Evolutionary conservation across 768 basidiomycete genomes (phyloP).

Genomic region (Boletus fagicola): DNA sequence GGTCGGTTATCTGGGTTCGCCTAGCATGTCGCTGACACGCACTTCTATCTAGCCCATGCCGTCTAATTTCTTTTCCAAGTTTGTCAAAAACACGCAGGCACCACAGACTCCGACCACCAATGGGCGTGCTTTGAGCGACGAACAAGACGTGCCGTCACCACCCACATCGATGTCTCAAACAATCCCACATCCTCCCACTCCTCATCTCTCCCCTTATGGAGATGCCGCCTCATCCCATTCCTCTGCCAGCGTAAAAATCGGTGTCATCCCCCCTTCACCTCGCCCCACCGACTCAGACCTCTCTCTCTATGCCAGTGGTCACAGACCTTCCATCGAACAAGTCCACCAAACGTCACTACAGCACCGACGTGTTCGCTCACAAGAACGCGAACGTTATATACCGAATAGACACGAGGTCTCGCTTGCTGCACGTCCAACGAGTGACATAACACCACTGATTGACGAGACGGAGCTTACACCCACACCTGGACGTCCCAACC

Average conservation of each 20-base stretch:
- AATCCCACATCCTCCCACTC: constrained; percentile 9
- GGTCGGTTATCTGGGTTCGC: too few species aligned
- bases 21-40: too few species aligned
- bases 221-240: constrained; percentile 13
- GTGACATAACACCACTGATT: constrained; percentile 17
- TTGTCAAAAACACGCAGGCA: constrained; percentile 24
- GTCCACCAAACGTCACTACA: constrained; percentile 17
- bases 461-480: constrained; percentile 33
- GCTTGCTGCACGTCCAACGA: constrained; percentile 31
- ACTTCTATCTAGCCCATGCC: constrained; percentile 20
- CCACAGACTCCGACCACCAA: constrained; percentile 6
- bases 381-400: constrained; percentile 29
- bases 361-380: constrained; percentile 31
- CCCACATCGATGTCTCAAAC: constrained; percentile 6
- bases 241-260: constrained; percentile 29
- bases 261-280: constrained; percentile 32
- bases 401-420: constrained; percentile 34
- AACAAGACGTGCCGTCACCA: background rate
- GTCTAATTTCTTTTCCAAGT: constrained; percentile 31
- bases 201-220: constrained; percentile 2
- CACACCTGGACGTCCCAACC: constrained; percentile 16
- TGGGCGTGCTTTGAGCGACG: background rate
- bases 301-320: background rate
- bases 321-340: constrained; percentile 18
- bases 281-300: constrained; percentile 18